These are phyloP conservation scores for Paraphoma chrysanthemicola DNA, from an alignment of 2,329 filamentous ascomycete species.

Conservation along the genomic window DNA sequence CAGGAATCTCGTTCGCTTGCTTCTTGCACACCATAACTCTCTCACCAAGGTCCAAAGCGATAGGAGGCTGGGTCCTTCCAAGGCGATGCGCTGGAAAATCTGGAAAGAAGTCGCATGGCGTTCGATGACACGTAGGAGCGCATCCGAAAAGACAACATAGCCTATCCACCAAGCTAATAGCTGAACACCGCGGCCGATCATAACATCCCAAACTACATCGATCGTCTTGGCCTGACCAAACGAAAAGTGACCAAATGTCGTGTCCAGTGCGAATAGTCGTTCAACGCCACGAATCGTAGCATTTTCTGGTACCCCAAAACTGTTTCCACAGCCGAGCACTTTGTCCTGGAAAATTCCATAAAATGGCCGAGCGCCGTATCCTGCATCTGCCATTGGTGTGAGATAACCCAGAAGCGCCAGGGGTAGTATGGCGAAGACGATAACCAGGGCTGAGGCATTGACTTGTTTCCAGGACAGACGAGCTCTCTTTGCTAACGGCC, in stretches of 20 bases:
- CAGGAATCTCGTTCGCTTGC: slow-evolving; percentile 26
- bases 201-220: slow-evolving; percentile 46
- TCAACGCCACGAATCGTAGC: slow-evolving; percentile 29
- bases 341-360: slow-evolving; percentile 20
- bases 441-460: slow-evolving; percentile 14
- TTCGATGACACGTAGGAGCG: slow-evolving; percentile 44
- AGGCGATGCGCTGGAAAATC: slow-evolving; percentile 42
- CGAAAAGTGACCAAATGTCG: slow-evolving; percentile 26
- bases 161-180: slow-evolving; percentile 34
- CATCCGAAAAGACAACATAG: slow-evolving; percentile 44
- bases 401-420: slow-evolving; percentile 12
- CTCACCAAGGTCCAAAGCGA: slow-evolving; percentile 32
- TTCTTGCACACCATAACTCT: slow-evolving; percentile 32
- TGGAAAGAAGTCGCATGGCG: slow-evolving; percentile 40
- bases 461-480: slow-evolving; percentile 11
- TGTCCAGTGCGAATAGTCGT: slow-evolving; percentile 38
- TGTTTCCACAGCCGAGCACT: slow-evolving; percentile 15
- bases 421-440: slow-evolving; percentile 12
- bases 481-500: background rate
- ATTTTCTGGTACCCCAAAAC: slow-evolving; percentile 14
- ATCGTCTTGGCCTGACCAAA: slow-evolving; percentile 45
- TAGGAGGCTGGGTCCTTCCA: slow-evolving; percentile 33
- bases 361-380: slow-evolving; percentile 1
- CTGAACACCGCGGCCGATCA: slow-evolving; percentile 43
- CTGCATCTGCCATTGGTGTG: slow-evolving; percentile 3